phyloP scores from a whole-genome alignment of 2,329 filamentous ascomycete species.

The Westerdykella aurantiaca region DNA sequence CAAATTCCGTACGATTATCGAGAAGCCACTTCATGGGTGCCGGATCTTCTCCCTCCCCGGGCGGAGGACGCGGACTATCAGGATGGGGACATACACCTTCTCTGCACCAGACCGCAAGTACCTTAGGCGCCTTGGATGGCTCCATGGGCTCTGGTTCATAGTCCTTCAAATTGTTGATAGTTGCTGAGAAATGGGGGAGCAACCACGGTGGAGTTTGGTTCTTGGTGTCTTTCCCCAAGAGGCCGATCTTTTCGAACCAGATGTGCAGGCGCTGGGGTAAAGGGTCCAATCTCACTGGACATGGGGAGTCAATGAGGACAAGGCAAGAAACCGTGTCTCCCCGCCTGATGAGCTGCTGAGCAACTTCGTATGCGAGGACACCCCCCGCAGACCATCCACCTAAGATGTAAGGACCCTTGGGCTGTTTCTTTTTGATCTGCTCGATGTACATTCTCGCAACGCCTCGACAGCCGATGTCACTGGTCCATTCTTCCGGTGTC shows the following conservation, averaged over 20 bases:
- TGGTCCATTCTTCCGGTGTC: conserved; percentile 59
- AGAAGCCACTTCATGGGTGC: conserved; percentile 60
- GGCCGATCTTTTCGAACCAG: conserved; percentile 67
- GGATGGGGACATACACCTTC: conserved; percentile 66
- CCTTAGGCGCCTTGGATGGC: conserved; percentile 53
- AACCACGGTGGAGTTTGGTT: conserved; percentile 66
- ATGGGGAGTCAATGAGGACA: conserved; percentile 50
- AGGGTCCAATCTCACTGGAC: conserved; percentile 47
- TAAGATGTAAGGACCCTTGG: conserved; percentile 53
- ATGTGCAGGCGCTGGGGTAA: conserved; percentile 56
- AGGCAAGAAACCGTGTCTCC: conserved; percentile 48
- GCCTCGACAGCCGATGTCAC: conserved; percentile 53
- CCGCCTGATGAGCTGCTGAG: conserved; percentile 43
- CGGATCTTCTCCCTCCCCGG: conserved; percentile 52
- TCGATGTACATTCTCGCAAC: conserved; percentile 60
- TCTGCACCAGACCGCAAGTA: conserved; percentile 64
- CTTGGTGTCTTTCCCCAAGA: conserved; percentile 58
- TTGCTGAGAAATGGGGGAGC: conserved; percentile 65
- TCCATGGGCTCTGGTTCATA: conserved; percentile 63
- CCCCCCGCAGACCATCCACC: conserved; percentile 54
- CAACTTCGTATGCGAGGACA: conserved; percentile 50
- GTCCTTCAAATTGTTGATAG: conserved; percentile 61
- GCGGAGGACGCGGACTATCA: conserved; percentile 59
- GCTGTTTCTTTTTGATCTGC: conserved; percentile 67
- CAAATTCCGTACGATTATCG: conserved; percentile 67